phyloP scores from a whole-genome alignment of 148 eudicot genomes.

The Vaccinium myrtillus region DNA sequence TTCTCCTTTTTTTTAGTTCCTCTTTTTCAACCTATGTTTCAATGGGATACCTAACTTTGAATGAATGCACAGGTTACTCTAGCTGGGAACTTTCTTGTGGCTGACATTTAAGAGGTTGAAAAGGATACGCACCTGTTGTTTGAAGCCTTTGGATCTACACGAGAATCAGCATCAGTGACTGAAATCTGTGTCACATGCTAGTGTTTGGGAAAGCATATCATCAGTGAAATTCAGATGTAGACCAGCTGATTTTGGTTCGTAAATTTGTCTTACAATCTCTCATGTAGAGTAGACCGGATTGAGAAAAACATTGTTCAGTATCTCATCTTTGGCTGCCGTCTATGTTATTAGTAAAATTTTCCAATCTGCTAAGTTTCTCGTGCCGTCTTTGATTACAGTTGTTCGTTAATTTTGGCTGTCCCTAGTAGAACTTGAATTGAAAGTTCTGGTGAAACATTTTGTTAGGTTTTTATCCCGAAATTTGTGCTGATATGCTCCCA shows the following conservation, averaged over 20 bases:
- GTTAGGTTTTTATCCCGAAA: not conserved
- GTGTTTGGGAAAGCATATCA: not conserved
- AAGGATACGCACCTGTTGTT: not conserved
- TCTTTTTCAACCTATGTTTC: not conserved
- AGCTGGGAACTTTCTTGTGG: slow-evolving; percentile 51
- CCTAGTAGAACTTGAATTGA: not conserved
- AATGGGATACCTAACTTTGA: not conserved
- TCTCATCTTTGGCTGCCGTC: not conserved
- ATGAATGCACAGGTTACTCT: slow-evolving; percentile 50
- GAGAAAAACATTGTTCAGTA: not conserved
- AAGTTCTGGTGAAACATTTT: not conserved
- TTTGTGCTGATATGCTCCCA: not conserved
- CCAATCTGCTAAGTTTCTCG: not conserved
- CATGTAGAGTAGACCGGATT: not conserved
- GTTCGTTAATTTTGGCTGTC: not conserved
- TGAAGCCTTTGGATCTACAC: not conserved
- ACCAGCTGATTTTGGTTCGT: not conserved
- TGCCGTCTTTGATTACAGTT: not conserved
- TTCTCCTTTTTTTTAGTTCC: not conserved
- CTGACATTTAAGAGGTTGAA: slow-evolving; percentile 36
- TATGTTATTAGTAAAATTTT: not conserved
- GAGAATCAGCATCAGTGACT: not conserved
- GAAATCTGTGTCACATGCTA: no score
- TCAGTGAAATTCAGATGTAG: not conserved
- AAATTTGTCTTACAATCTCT: not conserved